Base-by-base conservation (phyloP, 208 protist genomes). In the Leishmania mexicana region DNA sequence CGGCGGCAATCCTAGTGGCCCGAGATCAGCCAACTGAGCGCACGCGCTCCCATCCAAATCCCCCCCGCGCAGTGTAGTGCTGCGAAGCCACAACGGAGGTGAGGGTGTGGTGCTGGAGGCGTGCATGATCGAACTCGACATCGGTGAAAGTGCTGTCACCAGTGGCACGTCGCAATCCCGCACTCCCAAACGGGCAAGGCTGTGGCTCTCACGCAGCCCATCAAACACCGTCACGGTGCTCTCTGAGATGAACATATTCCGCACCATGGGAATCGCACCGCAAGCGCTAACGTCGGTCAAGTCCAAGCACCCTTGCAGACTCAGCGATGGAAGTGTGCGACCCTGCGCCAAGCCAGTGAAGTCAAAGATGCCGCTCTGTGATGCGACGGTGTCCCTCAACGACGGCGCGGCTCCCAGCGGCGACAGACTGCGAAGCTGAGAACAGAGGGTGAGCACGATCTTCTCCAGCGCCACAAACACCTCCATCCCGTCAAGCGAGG, bases 221-320 rank as follows among this genome's bases (percentile, higher is more conserved):
- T 80, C 74, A 15, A 87, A 38, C 49, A 70, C 70, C 40, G 42
- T 57, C 60, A 87, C 84, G 21, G 68, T 81, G 84, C 80, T 87
- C 77, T 87, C 84, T 13, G 65, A 78, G n/a, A 83, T 79, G 62
- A 77, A 67, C 13, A 87, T 62, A n/a, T 87, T 80, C 5, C 68
- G 68, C 76, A 87, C 54, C 24, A 75, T 80, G 28, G 73, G 76
- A 35, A 87, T 81, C 19, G 40, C 47, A 42, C 84, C 84, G n/a
- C 82, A 83, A 35, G 64, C 72, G 38, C 80, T 65, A 24, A 87
- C 70, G 73, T 87, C 84, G 17, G 38, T 76, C 54, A 88, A 70
- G 49, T 73, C 51, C 49, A 85, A 68, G 42, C 84, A 85, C 42
- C 84, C 77, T 42, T 83, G 85, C 21, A 88, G 64, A 58, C 81